Conservation (phyloP, 2,329 filamentous ascomycete genomes). For the Amylocarpus encephaloides region DNA sequence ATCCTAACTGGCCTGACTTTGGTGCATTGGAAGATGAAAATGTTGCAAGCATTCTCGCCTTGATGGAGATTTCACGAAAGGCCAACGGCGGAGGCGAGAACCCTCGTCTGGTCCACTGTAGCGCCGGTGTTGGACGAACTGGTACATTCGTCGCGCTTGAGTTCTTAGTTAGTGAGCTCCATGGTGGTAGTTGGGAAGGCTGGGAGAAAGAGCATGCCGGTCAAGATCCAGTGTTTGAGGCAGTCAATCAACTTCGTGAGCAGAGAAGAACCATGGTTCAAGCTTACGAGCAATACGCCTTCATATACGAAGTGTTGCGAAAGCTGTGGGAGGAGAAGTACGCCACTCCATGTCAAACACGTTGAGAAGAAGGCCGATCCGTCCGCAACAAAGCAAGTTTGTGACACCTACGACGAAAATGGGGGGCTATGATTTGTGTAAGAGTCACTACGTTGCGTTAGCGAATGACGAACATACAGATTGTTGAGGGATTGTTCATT, state of each 20-base stretch:
- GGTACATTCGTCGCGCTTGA: conserved; percentile 97
- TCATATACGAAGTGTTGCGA: conserved; percentile 80
- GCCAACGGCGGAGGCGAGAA: conserved; percentile 51
- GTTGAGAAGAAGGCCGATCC: background rate
- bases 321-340: conserved; percentile 68
- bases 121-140: conserved; percentile 86
- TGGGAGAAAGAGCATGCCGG: conserved; percentile 32
- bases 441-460: too few species aligned
- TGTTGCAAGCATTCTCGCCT: conserved; percentile 58
- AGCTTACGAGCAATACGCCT: conserved; percentile 73
- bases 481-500: too few species aligned
- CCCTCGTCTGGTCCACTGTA: conserved; percentile 79
- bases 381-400: background rate
- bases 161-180: conserved; percentile 76
- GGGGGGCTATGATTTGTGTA: too few species aligned
- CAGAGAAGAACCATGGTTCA: conserved; percentile 97
- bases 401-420: too few species aligned
- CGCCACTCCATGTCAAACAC: conserved; percentile 18
- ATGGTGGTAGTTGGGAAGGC: conserved; percentile 51
- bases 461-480: too few species aligned
- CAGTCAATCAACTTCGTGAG: conserved; percentile 73
- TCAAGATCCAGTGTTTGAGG: conserved; percentile 67
- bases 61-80: conserved; percentile 61
- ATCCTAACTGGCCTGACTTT: conserved; percentile 86
- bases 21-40: conserved; percentile 68